Percentiles rank a stretch among this genome's conserved stretches.
Conservation (phyloP, 108 stramenopile genomes). For the Pseudonitzschia multistriata region DNA sequence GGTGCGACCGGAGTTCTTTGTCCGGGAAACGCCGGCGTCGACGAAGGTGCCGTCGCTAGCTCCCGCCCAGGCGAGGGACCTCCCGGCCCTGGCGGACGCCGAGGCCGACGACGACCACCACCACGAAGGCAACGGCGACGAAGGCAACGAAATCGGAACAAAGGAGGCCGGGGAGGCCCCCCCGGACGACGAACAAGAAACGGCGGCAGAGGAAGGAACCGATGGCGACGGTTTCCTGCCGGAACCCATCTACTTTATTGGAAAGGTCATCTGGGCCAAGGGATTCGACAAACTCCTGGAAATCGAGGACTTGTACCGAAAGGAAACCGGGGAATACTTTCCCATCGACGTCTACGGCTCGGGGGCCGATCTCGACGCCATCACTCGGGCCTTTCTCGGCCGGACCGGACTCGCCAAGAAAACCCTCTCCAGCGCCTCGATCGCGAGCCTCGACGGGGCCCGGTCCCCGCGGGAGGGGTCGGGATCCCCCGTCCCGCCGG, state of each 20-base stretch:
- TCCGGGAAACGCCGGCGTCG: neutral
- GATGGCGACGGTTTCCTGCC: conserved; percentile 20
- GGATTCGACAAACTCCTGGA: conserved; percentile 86
- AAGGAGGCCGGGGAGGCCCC: neutral
- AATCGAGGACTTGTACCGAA: conserved; percentile 57
- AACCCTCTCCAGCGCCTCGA: neutral
- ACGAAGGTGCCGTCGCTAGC: no score
- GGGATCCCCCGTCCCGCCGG: neutral
- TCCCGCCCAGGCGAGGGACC: no score
- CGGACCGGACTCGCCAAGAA: conserved; percentile 29
- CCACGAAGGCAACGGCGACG: neutral
- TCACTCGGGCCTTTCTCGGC: conserved; percentile 71
- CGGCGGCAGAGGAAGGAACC: neutral
- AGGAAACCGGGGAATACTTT: conserved; percentile 59
- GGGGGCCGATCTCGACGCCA: conserved; percentile 65
- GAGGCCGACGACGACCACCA: neutral
- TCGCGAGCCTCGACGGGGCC: conserved; percentile 10
- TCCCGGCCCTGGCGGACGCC: neutral
- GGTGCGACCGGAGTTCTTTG: conserved; percentile 82
- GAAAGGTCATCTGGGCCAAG: conserved; percentile 95
- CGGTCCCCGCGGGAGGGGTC: neutral
- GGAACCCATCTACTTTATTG: conserved; percentile 86
- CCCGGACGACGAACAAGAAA: neutral
- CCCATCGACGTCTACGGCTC: conserved; percentile 73
- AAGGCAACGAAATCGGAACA: neutral